Base-by-base conservation (phyloP, 169 alveolate genomes). In the Eimeria zaria region DNA sequence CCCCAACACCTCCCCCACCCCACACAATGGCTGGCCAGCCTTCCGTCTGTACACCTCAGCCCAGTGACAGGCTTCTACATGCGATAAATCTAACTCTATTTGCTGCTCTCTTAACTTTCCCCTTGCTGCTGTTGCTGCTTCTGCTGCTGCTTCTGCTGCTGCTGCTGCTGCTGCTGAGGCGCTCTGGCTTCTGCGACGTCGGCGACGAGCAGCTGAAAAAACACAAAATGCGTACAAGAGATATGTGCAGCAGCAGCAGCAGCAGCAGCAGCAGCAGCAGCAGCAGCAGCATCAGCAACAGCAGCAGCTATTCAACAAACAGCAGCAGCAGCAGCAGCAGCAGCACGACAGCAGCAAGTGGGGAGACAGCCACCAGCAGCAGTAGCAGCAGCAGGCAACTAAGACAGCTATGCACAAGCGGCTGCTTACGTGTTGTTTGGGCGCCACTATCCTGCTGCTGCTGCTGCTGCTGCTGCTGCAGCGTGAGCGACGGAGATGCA, bases 161-260 rank as follows among this genome's bases (percentile, higher is more conserved):
- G 78, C 78, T 24, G 44, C 78, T 67, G 30, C 78, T 67, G 78
- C 78, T 67, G 78, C 78, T n/a, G 78, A 7, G 7, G 30, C 78
- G 44, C 44, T 30, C 39, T 67, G 78, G 78, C 78, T 67, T 7
- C 78, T 20, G n/a, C 44, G 78, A 24, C 78, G 78, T 8, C 78
- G 78, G 78, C 39, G 78, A 67, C 78, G 39, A 20, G 30, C 78
- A 30, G 39, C 78, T 67, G 78, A 24, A 20, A 67, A n/a, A 27
- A 41, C 53, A 73, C 84, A 73, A 30, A 73, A 27, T n/a, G 16
- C 14, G 84, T n/a, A n/a, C 58, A 73, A 73, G 46, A n/a, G 12
- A 73, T 1, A 11, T 12, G 30, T 6, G 84, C 84, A n/a, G 58
- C 46, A 73, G 41, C 58, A 30, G 41, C 39, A 73, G 53, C 84